Base-by-base conservation (phyloP, 2,329 filamentous ascomycete species). In the Fusarium xylarioides region DNA sequence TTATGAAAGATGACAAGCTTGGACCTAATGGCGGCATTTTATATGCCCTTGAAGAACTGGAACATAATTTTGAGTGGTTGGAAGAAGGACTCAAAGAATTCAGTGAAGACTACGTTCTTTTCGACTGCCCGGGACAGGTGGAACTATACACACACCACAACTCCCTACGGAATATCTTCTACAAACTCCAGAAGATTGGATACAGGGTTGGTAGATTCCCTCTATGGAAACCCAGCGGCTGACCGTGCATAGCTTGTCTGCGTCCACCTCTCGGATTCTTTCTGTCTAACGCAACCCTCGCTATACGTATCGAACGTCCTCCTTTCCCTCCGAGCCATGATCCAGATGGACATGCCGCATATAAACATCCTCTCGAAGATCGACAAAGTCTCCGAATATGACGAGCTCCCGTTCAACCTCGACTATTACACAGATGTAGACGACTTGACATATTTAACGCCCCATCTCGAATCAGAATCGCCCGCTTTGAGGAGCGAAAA, bases 351-450 rank as follows among this genome's bases (percentile, higher is more conserved):
- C 79, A 92, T 98, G 70, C 95, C 96, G 2, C 94, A 98, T 80
- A 87, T 99, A 75, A 99, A 99, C 79, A 93, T 99, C 70, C 89
- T 99, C 32, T 98, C 95, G 65, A 99, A 99, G 84, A 97, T 99
- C 83, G 96, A 99, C 83, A 98, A 98, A 80, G 87, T 99, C 60
- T 86, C 91, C 40, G 90, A 92, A 58, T 98, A 97, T 79, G 92
- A 94, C 52, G 90, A 93, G 32, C 87, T 99, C 1, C 94, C 95
- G 0, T 98, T 99, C 86, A 97, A 97, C 78, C 91, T 99, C 67
- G 95, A 98, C 74, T 99, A 92, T 82, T 99, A 98, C 82, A 98
- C 96, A 69, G 95, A 99, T 81, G 95, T 98, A 12, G 95, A 99
- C 82, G 95, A 98, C 78, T 88, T 99, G 8, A 90, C 90, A 28